Base-by-base conservation (phyloP, 805 yeast genomes). In the Saturnispora bothae region DNA sequence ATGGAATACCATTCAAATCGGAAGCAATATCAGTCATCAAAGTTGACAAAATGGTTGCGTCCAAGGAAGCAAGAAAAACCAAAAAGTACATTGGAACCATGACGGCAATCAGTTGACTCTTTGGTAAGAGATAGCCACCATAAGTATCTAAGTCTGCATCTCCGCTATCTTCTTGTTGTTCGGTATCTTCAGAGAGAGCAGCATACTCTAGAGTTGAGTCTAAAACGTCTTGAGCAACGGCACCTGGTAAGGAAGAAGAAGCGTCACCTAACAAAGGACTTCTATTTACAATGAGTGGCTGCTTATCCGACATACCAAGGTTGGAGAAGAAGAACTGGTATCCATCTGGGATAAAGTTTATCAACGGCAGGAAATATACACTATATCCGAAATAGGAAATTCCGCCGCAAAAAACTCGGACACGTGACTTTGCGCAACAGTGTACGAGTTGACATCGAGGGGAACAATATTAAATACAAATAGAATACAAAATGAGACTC, bases 31-130 rank as follows among this genome's bases (percentile, higher is more conserved):
- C 69, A 2, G 82, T 65, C 48, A 78, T 59, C 20, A 78, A 57
- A 1, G 86, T 78, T 0, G 85, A 69, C 14, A 80, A 78, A 19
- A 80, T 70, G 0, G 88, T 79, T 15, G 73, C 65, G 50, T 80
- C 89, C 41, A 79, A 53, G 0, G 88, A 76, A 3, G 83, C 75
- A 28, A 80, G 59, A 47, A 73, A 78, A 0, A 73, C 64, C 31
- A 70, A 64, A 17, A 67, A 46, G 38, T 63, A 69, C 57, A 69
- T 53, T 12, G 71, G 66, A 0, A 57, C 52, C 40, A 69, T 52
- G 10, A 69, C 62, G 18, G 65, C 40, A 20, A 51, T 46, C 9
- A 57, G 38, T 33, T 56, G 51, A 3, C 42, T 33, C 25, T 43
- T 46, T 5, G 64, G 57, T 21, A 59, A 49, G n/a, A 51, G 33